These are phyloP conservation scores for Coleophoma eucalyptorum DNA, from an alignment of 2,329 filamentous ascomycete genomes.

Conservation along the genomic window DNA sequence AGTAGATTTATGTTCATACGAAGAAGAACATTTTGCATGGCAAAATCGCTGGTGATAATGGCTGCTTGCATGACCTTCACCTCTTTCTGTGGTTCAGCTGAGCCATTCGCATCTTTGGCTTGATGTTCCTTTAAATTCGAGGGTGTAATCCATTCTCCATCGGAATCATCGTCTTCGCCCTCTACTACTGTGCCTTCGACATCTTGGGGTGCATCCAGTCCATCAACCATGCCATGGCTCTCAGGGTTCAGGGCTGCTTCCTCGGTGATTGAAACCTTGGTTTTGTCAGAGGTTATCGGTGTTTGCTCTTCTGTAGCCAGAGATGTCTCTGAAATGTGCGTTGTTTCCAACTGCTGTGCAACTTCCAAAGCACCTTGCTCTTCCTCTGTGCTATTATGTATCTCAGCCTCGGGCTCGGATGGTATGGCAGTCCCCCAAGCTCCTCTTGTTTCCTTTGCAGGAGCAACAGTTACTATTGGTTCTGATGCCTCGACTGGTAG, in stretches of 20 bases:
- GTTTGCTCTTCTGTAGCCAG: slow-evolving; percentile 1
- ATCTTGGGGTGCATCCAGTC: not conserved
- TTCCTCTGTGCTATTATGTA: slow-evolving; percentile 14
- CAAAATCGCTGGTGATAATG: slow-evolving; percentile 92
- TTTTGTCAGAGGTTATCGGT: not conserved
- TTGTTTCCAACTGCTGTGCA: not conserved
- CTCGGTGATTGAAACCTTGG: not conserved
- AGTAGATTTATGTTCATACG: slow-evolving; percentile 93
- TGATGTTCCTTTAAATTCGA: slow-evolving; percentile 86
- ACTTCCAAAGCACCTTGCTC: slow-evolving; percentile 13
- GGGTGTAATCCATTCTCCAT: slow-evolving; percentile 87
- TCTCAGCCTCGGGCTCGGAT: slow-evolving; percentile 15
- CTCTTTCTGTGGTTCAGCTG: slow-evolving; percentile 44
- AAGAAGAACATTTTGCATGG: slow-evolving; percentile 95
- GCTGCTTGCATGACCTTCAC: slow-evolving; percentile 75
- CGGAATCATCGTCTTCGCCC: slow-evolving; percentile 21
- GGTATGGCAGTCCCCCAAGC: slow-evolving; percentile 21
- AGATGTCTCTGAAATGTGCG: not conserved
- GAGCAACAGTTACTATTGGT: slow-evolving; percentile 1
- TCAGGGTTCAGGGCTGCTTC: not conserved
- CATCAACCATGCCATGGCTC: not conserved
- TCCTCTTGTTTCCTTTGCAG: slow-evolving; percentile 15
- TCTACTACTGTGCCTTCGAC: slow-evolving; percentile 11
- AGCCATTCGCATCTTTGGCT: slow-evolving; percentile 54
- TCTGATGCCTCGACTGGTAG: slow-evolving; percentile 7